A percentile compares a stretch with the other conserved stretches of the same genome.
Conservation (phyloP, 768 basidiomycete genomes). For the Collybiopsis confluens region DNA sequence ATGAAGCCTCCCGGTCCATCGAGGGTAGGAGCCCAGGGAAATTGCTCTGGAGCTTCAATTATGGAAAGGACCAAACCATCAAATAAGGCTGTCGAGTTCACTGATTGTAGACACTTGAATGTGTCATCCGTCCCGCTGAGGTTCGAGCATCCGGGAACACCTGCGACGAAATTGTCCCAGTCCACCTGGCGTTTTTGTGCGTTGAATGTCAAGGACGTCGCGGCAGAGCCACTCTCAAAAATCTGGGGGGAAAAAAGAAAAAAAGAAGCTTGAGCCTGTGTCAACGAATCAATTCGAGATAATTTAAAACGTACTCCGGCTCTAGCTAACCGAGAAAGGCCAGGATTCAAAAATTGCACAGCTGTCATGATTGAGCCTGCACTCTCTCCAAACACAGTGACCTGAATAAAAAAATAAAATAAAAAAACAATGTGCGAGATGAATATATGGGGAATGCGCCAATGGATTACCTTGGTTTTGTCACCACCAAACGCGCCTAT, state of each 20-base stretch:
- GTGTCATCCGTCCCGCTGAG: slow-evolving; percentile 22
- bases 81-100: slow-evolving; percentile 13
- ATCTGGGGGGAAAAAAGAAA: too few relatives aligned
- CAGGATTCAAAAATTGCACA: slow-evolving; percentile 35
- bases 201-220: slow-evolving; percentile 16
- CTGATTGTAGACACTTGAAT: slow-evolving; percentile 20
- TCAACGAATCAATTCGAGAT: too few relatives aligned
- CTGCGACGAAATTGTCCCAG: slow-evolving; percentile 13
- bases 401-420: too few relatives aligned
- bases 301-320: slow-evolving; percentile 17
- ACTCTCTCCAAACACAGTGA: slow-evolving; percentile 52
- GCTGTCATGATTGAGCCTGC: slow-evolving; percentile 44
- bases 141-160: slow-evolving; percentile 28
- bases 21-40: slow-evolving; percentile 33
- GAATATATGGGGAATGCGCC: too few relatives aligned
- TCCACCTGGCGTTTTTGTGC: slow-evolving; percentile 12
- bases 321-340: slow-evolving; percentile 13
- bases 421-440: too few relatives aligned
- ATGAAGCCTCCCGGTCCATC: slow-evolving; percentile 38
- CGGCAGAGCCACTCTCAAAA: slow-evolving; percentile 24
- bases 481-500: slow-evolving; percentile 6
- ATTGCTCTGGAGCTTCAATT: slow-evolving; percentile 12
- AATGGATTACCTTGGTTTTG: slow-evolving; percentile 2
- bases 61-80: slow-evolving; percentile 11
- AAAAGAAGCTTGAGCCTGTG: not conserved